These are phyloP conservation scores for Aspergillus incahuasiensis DNA, from an alignment of 495 filamentous ascomycete species.

Conservation along the genomic window DNA sequence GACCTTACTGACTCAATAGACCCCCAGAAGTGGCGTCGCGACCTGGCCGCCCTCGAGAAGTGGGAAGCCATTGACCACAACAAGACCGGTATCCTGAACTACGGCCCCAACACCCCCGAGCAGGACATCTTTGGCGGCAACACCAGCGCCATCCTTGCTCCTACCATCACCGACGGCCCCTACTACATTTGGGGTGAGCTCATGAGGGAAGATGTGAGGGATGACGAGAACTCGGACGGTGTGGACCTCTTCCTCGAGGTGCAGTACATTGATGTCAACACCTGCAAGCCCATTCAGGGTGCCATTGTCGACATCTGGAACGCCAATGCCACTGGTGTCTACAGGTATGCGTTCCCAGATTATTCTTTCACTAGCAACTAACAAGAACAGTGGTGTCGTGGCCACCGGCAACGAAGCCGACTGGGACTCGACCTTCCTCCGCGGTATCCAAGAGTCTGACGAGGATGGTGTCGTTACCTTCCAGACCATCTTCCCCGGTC, in stretches of 20 bases:
- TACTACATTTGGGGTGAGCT: conserved; percentile 52
- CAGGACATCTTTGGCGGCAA: conserved; percentile 47
- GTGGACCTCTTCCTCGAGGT: conserved; percentile 43
- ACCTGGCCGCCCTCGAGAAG: conserved; percentile 32
- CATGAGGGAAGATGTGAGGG: conserved; percentile 41
- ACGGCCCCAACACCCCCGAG: conserved; percentile 21
- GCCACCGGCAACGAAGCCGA: conserved; percentile 32
- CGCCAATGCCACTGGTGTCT: conserved; percentile 49
- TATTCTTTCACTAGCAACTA: neutral
- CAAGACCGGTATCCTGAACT: conserved; percentile 24
- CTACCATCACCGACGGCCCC: conserved; percentile 49
- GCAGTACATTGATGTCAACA: conserved; percentile 46
- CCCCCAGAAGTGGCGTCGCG: conserved; percentile 29
- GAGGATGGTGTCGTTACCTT: conserved; percentile 52
- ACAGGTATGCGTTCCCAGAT: conserved; percentile 30
- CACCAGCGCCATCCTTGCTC: conserved; percentile 51
- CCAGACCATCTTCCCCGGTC: conserved; percentile 55
- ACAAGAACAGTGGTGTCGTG: conserved; percentile 26
- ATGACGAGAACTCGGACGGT: conserved; percentile 37
- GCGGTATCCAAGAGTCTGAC: conserved; percentile 51
- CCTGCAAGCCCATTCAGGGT: conserved; percentile 28
- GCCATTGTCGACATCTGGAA: conserved; percentile 38
- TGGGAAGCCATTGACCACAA: conserved; percentile 53
- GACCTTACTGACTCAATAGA: conserved; percentile 7
- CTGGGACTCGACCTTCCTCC: conserved; percentile 47